These are phyloP conservation scores for Intubia oerlemansii DNA, from an alignment of 2,329 filamentous ascomycete species.

Conservation along the genomic window DNA sequence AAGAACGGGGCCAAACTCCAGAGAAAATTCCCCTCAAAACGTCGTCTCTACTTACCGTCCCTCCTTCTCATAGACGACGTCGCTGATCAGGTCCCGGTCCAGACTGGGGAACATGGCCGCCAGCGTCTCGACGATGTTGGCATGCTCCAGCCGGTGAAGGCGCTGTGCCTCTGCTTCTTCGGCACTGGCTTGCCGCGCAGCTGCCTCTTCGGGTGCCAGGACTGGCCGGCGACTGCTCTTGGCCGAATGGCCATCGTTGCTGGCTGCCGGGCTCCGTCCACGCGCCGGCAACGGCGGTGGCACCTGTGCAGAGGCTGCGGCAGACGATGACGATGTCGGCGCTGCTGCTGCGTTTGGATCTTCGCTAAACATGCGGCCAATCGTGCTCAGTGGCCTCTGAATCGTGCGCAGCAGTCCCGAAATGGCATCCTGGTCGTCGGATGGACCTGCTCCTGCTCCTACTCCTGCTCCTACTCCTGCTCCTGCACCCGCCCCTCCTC, in stretches of 20 bases:
- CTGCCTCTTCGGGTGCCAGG: constrained; percentile 67
- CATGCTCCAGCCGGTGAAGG: constrained; percentile 66
- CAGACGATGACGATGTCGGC: neutral
- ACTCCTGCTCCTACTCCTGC: too few species aligned
- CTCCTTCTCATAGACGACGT: constrained; percentile 90
- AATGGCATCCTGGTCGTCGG: constrained; percentile 64
- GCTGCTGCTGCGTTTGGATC: constrained; percentile 18
- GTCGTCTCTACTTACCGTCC: constrained; percentile 57
- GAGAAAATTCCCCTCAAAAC: neutral
- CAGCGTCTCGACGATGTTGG: constrained; percentile 80
- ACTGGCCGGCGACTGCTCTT: too few species aligned
- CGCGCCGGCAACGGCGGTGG: neutral
- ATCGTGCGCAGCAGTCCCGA: constrained; percentile 74
- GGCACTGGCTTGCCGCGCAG: constrained; percentile 73
- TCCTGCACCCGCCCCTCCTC: too few species aligned
- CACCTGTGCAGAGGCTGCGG: neutral
- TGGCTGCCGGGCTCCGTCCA: constrained; percentile 8
- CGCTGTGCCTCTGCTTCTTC: constrained; percentile 74
- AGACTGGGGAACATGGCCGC: constrained; percentile 93
- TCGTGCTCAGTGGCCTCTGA: constrained; percentile 73
- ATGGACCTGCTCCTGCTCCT: constrained; percentile 18
- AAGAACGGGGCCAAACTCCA: neutral
- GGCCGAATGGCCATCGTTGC: constrained; percentile 15
- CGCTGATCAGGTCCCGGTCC: constrained; percentile 84
- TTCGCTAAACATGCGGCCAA: constrained; percentile 84